Evolutionary conservation across 2,329 filamentous ascomycete species (phyloP), one percentile per base, ranked within the genome.

Genomic region (Fusarium subglutinans): DNA sequence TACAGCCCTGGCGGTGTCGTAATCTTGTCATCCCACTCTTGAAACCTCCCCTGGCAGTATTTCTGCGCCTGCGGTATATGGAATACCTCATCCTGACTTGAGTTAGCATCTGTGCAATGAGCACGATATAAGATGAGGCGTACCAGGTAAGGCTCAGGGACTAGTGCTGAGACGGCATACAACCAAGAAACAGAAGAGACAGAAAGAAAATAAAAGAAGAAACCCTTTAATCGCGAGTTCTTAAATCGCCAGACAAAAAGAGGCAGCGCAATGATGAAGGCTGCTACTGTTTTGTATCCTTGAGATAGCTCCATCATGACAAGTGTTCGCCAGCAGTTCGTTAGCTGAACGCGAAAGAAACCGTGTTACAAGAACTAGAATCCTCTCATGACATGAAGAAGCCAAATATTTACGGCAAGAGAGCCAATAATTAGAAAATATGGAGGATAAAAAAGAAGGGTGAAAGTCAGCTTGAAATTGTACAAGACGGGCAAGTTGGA

Each of bases 1-100:
- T 86, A 94, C 85, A 99, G 85, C 40, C 95, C 96, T 1, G 96
- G 96, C 2, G 96, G 96, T 3, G 96, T 99, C 1, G 96, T 99
- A 80, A 99, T 96, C 81, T 98, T 99, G 68, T 96, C 92, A 82
- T 99, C 95, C 96, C 96, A 99, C 63, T 94, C 87, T 18, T 82
- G 80, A 84, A 92, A 97, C 61, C 88, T 88, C 17, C 92, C 91
- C 45, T 88, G 81, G 81, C 95, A 98, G 82, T 98, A 99, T 37
- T 89, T 90, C 78, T 97, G 94, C 1, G 95, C 95, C 83, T 99
- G 96, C 1, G 94, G 94, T 28, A 98, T 92, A 81, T 99, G 94
- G 72, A 96, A 97, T 37, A 94, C 86, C 80, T 97, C 94, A 80
- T 97, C 94, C 93, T 96, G 38, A 15, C 1, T 5, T 0, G 4